Percentiles rank a stretch among this genome's conserved stretches.
Evolutionary conservation across 179 eudicot species (phyloP).

Genomic region (Carnegiea gigantea): DNA sequence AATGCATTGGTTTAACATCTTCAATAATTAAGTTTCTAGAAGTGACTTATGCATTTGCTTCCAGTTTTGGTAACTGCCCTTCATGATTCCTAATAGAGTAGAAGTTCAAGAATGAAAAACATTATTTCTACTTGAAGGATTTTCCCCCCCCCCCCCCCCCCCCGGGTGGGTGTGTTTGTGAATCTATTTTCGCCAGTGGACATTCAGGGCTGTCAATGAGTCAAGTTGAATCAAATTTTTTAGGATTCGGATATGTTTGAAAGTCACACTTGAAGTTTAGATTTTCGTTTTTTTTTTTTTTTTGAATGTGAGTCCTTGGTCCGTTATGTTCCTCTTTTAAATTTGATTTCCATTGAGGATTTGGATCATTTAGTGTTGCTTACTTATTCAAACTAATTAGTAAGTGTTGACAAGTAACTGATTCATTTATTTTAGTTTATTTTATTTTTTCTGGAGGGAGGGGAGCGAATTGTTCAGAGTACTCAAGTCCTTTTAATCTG

Average conservation of each 20-base stretch:
- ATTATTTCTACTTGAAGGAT: background rate
- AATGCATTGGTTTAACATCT: background rate
- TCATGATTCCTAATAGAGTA: background rate
- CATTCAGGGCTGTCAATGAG: background rate
- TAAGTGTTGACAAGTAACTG: background rate
- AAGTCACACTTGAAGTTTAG: background rate
- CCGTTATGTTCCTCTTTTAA: background rate
- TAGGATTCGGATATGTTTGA: background rate
- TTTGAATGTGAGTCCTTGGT: background rate
- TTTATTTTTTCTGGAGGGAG: background rate
- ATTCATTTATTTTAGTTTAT: too few species aligned
- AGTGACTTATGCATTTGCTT: background rate
- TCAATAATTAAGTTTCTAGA: background rate
- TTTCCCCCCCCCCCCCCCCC: too few species aligned
- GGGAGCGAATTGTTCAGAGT: background rate
- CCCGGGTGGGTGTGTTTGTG: background rate
- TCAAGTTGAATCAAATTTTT: background rate
- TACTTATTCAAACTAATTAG: background rate
- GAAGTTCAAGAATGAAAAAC: background rate
- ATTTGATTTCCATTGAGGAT: background rate
- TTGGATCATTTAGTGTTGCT: background rate
- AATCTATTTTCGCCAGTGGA: background rate
- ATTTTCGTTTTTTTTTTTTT: background rate
- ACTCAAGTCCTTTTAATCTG: background rate
- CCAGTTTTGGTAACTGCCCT: constrained; percentile 3